Evolutionary conservation across 345 rosid genomes (phyloP), one percentile per base, ranked within the genome.

Genomic region (Citrus sinensis): DNA sequence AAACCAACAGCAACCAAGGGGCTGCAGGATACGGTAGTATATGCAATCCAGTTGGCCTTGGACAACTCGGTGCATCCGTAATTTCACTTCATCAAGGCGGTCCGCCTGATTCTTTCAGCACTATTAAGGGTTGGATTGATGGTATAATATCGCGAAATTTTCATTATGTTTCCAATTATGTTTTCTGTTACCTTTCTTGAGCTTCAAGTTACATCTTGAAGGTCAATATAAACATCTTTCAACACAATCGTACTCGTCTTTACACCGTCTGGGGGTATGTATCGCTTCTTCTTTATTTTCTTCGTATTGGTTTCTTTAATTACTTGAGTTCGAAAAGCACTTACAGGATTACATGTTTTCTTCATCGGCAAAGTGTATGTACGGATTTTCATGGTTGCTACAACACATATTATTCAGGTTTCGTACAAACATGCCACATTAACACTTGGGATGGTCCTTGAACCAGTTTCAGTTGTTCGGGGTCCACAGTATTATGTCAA

Each of bases 201-300:
- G 49, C 49, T 10, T 42, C 14, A 42, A 42, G 49, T 42, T 42
- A 10, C 49, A 42, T 9, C 49, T 10, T 42, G 14, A 0, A 10
- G 82, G 82, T 75, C 34, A 46, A 68, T 75, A 5, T 7, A 13
- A 54, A 61, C 69, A 51, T 80, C 55, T 49, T 29, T 55, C 39
- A 46, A 8, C 75, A 75, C 35, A 32, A 60, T 32, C 5, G 0
- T 1, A 74, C 75, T 75, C 58, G 30, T 16, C 32, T 75, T 20
- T 80, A 59, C 70, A 80, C 79, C 19, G 0, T 74, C 51, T 74
- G 71, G 82, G 75, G 74, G 78, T 74, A 80, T 22, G 74, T 13
- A 9, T 80, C 24, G 32, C 49, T 58, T 17, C 19, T 6, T 39
- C 42, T 60, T 37, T 37, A 20, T 4, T 56, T 24, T 7, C 2